Base-by-base conservation (phyloP, 177 flowering plant genomes). In the Viscum album region DNA sequence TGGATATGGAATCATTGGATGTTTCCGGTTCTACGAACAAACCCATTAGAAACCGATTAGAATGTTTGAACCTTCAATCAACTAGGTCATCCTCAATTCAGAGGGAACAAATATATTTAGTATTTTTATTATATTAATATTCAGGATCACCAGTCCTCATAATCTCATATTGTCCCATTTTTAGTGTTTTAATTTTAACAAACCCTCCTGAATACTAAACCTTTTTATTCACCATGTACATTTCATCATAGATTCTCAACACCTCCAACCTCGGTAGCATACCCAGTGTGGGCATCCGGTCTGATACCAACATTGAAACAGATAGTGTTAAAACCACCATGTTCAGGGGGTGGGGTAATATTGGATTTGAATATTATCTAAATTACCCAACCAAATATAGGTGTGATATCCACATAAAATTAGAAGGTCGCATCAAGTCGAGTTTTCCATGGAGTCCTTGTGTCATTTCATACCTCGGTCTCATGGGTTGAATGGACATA, bases 231-330 rank as follows among this genome's bases (percentile, higher is more conserved):
- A 82, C 77, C 13, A 21, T 4, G 41, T 68, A 81, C 13, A 81
- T 70, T 4, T 13, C 2, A 8, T 16, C 24, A 12, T 21, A 26
- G 21, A 81, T 54, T 15, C 24, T 43, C 4, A 81, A 71, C 32
- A 35, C 33, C 0, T 31, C 29, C 26, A 81, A 70, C 24, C 35
- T 35, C 0, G 65, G 76, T 19, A 79, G 73, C 66, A 68, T 64
- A 43, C 70, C 77, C 35, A 81, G 50, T 17, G 37, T 37, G n/a
- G 37, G 32, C 76, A 83, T 73, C 11, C 77, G 77, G 68, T 79
- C 79, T 19, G 67, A 67, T 50, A 64, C n/a, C 29, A 78, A 66
- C 13, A 23, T 32, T 2, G 77, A 74, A 15, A 64, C 26, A 26
- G 80, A 78, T 36, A 78, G 56, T 5, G 73, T 74, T 31, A 78